phyloP scores from a whole-genome alignment of 2,329 filamentous ascomycete species.

The Fonsecaea nubica region DNA sequence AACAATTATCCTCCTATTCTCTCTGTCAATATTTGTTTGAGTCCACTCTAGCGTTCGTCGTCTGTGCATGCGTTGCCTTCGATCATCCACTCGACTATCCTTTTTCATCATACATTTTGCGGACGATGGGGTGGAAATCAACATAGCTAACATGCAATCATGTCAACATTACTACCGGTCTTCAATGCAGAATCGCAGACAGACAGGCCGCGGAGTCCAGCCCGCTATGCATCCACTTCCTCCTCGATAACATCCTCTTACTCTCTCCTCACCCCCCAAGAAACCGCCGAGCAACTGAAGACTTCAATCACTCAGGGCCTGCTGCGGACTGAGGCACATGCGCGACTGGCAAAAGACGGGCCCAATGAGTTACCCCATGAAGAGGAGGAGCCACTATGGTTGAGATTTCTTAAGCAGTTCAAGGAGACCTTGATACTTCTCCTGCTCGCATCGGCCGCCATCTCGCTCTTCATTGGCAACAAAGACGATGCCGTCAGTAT shows the following conservation, averaged over 20 bases:
- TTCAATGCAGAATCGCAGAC: slow-evolving; percentile 55
- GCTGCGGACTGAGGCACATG: slow-evolving; percentile 78
- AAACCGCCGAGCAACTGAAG: slow-evolving; percentile 76
- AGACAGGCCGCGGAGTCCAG: slow-evolving; percentile 29
- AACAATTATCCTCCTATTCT: neutral
- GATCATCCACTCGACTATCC: slow-evolving; percentile 1
- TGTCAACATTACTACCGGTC: slow-evolving; percentile 68
- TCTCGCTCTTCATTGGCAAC: slow-evolving; percentile 91
- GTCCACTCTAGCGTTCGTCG: neutral
- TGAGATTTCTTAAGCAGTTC: slow-evolving; percentile 95
- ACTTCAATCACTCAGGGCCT: slow-evolving; percentile 87
- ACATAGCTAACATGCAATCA: slow-evolving; percentile 59
- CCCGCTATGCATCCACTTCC: slow-evolving; percentile 23
- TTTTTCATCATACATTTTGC: slow-evolving; percentile 4
- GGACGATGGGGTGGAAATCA: slow-evolving; percentile 25
- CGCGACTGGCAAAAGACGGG: slow-evolving; percentile 79
- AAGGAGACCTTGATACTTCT: slow-evolving; percentile 93
- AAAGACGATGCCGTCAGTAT: slow-evolving; percentile 95
- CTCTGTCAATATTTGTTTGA: neutral
- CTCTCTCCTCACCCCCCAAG: slow-evolving; percentile 73
- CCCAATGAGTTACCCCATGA: slow-evolving; percentile 95
- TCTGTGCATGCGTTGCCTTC: neutral
- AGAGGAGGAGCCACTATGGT: slow-evolving; percentile 89
- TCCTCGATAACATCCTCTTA: slow-evolving; percentile 58
- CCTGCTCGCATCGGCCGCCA: slow-evolving; percentile 83